These are phyloP conservation scores for Blepharisma stoltei DNA, from an alignment of 73 alveolate species.

Conservation along the genomic window DNA sequence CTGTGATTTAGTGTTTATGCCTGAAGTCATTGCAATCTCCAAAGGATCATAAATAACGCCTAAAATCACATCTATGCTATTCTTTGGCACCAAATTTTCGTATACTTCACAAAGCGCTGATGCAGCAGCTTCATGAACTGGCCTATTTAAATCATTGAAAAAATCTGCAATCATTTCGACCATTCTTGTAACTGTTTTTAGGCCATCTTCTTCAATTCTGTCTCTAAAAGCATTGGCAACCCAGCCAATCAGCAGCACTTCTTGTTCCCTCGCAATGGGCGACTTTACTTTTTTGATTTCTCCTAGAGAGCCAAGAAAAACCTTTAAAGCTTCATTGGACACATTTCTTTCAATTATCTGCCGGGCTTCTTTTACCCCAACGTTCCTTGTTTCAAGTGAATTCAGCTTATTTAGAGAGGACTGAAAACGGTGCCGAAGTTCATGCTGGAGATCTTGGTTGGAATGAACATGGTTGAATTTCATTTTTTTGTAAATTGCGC, in stretches of 20 bases:
- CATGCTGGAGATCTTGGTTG: not conserved
- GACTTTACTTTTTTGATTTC: slow-evolving; percentile 14
- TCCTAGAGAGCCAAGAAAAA: not conserved
- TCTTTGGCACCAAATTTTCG: not conserved
- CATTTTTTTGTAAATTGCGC: not conserved
- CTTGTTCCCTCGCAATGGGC: slow-evolving; percentile 24
- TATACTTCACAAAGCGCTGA: not conserved
- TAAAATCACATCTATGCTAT: not conserved
- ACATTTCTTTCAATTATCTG: slow-evolving; percentile 16
- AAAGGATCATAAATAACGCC: slow-evolving; percentile 14
- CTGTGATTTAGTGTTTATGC: not conserved
- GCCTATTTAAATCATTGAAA: not conserved
- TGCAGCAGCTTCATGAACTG: slow-evolving; percentile 30
- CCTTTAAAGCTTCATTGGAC: slow-evolving; percentile 18
- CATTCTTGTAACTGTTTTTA: not conserved
- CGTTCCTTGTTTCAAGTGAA: not conserved
- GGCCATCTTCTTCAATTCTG: not conserved
- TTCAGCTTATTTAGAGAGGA: slow-evolving; percentile 15
- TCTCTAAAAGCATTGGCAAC: not conserved
- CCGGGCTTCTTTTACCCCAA: not conserved
- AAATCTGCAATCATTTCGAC: not conserved
- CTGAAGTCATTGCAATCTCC: slow-evolving; percentile 21
- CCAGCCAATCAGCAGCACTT: slow-evolving; percentile 8
- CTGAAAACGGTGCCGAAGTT: slow-evolving; percentile 1
- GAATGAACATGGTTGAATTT: not conserved